Evolutionary conservation across 1,284 basidiomycete species (phyloP).

Genomic region (Papiliotrema nemorosa): DNA sequence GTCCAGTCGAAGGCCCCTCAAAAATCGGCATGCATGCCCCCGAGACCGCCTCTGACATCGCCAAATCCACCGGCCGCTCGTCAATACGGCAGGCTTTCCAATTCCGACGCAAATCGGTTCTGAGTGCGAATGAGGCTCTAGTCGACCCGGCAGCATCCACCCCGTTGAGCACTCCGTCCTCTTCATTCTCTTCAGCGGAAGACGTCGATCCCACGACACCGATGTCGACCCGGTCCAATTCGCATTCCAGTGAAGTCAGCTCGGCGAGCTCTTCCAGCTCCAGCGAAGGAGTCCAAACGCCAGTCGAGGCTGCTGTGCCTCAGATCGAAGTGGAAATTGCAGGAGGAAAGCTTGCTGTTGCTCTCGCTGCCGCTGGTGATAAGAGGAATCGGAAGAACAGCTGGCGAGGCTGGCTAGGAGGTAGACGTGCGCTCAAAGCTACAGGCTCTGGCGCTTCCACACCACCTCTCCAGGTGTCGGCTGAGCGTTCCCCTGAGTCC

Average conservation of each 20-base stretch:
- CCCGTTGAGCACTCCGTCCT: conserved; percentile 2
- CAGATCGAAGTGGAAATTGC: conserved; percentile 18
- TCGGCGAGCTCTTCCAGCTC: conserved; percentile 30
- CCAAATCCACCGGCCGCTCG: not conserved
- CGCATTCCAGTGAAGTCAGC: conserved; percentile 23
- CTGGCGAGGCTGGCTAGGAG: conserved; percentile 26
- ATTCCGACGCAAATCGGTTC: conserved; percentile 9
- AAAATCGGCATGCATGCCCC: not conserved
- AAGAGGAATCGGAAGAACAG: conserved; percentile 13
- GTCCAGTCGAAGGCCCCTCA: not conserved
- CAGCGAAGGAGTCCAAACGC: conserved; percentile 35
- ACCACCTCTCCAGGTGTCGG: not conserved
- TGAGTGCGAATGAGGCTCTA: not conserved
- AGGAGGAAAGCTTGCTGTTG: conserved; percentile 21
- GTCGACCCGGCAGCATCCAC: not conserved
- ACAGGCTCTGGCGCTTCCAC: conserved; percentile 4
- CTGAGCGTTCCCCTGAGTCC: conserved; percentile 4
- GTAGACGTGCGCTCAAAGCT: conserved; percentile 12
- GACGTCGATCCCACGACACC: conserved; percentile 20
- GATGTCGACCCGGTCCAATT: conserved; percentile 27
- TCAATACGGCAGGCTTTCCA: conserved; percentile 11
- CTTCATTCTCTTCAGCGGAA: conserved; percentile 1
- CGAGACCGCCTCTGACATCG: not conserved
- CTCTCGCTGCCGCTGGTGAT: conserved; percentile 20
- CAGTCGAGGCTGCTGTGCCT: conserved; percentile 14